Evolutionary conservation across 345 rosid genomes (phyloP).

Genomic region (Rhodomyrtus tomentosa): DNA sequence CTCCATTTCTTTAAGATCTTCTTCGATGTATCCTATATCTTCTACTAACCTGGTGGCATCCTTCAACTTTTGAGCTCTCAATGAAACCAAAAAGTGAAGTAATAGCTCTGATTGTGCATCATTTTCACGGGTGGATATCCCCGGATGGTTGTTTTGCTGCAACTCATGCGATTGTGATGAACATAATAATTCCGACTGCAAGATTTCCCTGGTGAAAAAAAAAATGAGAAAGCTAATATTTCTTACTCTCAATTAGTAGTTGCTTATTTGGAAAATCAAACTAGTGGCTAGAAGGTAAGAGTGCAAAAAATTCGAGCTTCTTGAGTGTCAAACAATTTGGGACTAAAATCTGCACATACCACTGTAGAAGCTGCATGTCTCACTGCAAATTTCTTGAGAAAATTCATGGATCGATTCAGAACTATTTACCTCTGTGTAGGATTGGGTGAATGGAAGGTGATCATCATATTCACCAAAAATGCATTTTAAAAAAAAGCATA

Average conservation of each 20-base stretch:
- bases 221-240: background rate
- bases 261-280: background rate
- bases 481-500: background rate
- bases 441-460: background rate
- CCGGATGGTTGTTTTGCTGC: conserved; percentile 15
- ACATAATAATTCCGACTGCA: conserved; percentile 52
- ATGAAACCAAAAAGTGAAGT: conserved; percentile 47
- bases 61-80: conserved; percentile 52
- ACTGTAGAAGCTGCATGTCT: background rate
- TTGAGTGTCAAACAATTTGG: background rate
- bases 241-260: background rate
- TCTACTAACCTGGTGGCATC: conserved; percentile 46
- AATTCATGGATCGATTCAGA: background rate
- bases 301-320: background rate
- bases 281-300: background rate
- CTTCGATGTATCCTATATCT: conserved; percentile 47
- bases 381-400: background rate
- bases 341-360: background rate
- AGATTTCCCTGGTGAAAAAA: conserved; percentile 61
- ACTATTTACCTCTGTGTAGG: background rate
- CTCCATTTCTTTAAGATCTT: conserved; percentile 60
- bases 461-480: background rate
- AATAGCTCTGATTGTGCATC: conserved; percentile 51
- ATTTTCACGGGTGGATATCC: conserved; percentile 21
- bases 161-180: conserved; percentile 9